Base-by-base conservation (phyloP, 495 filamentous ascomycete genomes). In the Oidiodendron maius region DNA sequence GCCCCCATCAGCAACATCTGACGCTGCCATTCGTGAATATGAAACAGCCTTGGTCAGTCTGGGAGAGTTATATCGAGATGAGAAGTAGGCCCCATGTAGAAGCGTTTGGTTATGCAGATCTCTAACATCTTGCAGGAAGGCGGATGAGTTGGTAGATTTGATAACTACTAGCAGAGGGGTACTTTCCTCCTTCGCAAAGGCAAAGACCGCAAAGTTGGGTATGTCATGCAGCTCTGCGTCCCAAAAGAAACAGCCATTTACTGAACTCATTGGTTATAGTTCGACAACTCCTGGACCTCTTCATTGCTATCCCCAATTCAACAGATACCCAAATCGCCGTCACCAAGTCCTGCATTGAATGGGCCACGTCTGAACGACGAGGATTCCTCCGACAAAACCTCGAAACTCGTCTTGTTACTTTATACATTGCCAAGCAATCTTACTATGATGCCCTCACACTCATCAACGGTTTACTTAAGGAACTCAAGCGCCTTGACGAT, bases 161-260 rank as follows among this genome's bases (percentile, higher is more conserved):
- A 86, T 99, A 55, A 89, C 83, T 56, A 84, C 86, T 60, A 96
- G 91, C 64, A 81, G 91, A 57, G 86, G 87, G 57, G 84, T 89
- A 20, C 80, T 99, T 51, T 95, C 91, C 41, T 89, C 87, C 53
- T 97, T 97, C 63, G 91, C 93, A 50, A 96, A 96, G 72, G 94
- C 93, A 53, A 99, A 99, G 81, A 97, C 93, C 17, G 87, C 93
- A 34, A 99, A 99, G 71, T 74, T 99, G 48, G 90, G 93, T 97
- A 81, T 60, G 80, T 50, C 20, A 15, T 37, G 18, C 20, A 11
- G 13, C 18, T 42, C 35, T n/a, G 21, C 37, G 25, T 34, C 37
- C 12, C 24, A 12, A 13, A 32, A 32, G 28, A 8, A 34, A 34
- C 28, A 34, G 9, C 28, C 8, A 34, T 8, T 34, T 9, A 9